phyloP scores from a whole-genome alignment of 2,329 filamentous ascomycete species.

The Fusarium duplospermum region DNA sequence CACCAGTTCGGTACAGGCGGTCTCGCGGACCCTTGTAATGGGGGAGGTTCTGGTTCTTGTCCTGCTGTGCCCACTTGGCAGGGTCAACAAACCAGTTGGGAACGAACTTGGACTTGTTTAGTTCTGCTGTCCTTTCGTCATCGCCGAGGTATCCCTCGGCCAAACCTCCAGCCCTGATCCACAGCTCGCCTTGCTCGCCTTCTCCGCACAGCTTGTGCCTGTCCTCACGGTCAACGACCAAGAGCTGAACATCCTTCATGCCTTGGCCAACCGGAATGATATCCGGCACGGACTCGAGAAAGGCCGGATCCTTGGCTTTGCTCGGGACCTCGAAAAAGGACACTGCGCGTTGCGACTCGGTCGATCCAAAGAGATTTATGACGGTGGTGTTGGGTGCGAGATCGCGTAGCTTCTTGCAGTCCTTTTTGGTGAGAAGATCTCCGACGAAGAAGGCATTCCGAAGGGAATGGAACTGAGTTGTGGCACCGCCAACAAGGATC shows the following conservation, averaged over 20 bases:
- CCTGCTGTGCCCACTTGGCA: conserved; percentile 73
- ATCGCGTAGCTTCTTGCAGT: conserved; percentile 80
- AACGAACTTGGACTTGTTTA: conserved; percentile 82
- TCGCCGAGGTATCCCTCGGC: conserved; percentile 82
- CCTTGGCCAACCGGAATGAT: conserved; percentile 86
- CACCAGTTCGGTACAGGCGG: conserved; percentile 87
- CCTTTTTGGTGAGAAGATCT: conserved; percentile 86
- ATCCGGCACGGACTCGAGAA: conserved; percentile 64
- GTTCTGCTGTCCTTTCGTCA: conserved; percentile 43
- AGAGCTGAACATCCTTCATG: conserved; percentile 89
- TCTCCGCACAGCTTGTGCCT: conserved; percentile 77
- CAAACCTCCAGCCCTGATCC: conserved; percentile 83
- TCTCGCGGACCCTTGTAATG: conserved; percentile 78
- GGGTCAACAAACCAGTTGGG: conserved; percentile 88
- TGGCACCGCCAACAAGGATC: conserved; percentile 88
- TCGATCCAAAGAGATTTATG: conserved; percentile 36
- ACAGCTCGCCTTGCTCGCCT: conserved; percentile 87
- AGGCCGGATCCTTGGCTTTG: conserved; percentile 67
- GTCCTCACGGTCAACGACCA: conserved; percentile 81
- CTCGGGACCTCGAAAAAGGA: conserved; percentile 85
- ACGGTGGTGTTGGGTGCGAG: conserved; percentile 74
- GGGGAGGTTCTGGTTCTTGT: conserved; percentile 64
- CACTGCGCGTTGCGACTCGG: conserved; percentile 70
- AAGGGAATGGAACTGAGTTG: conserved; percentile 69
- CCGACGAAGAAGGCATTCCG: conserved; percentile 91